Evolutionary conservation across 2,329 filamentous ascomycete genomes (phyloP).

Genomic region (Paecilomyces sp.): DNA sequence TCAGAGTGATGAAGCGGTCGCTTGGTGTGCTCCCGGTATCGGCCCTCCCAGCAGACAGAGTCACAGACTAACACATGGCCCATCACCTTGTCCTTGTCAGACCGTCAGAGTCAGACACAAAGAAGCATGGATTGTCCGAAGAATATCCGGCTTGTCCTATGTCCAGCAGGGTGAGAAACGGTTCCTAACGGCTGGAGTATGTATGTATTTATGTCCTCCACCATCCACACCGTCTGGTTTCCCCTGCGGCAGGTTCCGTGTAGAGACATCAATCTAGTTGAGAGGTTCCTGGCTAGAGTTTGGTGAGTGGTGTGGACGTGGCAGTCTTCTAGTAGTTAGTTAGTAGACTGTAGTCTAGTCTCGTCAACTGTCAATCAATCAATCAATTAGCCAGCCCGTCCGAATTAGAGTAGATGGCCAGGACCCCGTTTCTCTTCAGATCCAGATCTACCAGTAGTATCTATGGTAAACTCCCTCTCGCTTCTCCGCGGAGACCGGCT

Average conservation of each 20-base stretch:
- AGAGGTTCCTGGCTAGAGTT: not conserved
- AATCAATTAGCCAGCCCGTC: too few species aligned
- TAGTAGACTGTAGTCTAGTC: not conserved
- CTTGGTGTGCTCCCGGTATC: not conserved
- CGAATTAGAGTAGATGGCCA: not conserved
- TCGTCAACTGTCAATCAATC: too few species aligned
- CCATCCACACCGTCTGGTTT: too few species aligned
- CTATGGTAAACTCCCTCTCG: not conserved
- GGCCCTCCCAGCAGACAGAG: not conserved
- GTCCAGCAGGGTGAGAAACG: not conserved
- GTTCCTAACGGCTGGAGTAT: not conserved
- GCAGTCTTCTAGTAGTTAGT: not conserved
- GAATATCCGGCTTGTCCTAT: not conserved
- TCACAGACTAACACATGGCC: too few species aligned
- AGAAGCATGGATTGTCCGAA: not conserved
- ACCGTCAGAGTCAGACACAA: not conserved
- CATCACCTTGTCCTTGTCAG: not conserved
- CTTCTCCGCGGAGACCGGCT: not conserved
- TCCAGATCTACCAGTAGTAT: not conserved
- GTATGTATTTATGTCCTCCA: too few species aligned
- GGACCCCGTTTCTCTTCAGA: not conserved
- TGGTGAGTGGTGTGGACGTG: too few species aligned
- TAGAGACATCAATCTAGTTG: not conserved
- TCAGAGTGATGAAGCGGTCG: not conserved
- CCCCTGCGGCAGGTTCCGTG: not conserved